Conservation (phyloP, 1,139 yeast species). For the Saccharomyces hybrid region DNA sequence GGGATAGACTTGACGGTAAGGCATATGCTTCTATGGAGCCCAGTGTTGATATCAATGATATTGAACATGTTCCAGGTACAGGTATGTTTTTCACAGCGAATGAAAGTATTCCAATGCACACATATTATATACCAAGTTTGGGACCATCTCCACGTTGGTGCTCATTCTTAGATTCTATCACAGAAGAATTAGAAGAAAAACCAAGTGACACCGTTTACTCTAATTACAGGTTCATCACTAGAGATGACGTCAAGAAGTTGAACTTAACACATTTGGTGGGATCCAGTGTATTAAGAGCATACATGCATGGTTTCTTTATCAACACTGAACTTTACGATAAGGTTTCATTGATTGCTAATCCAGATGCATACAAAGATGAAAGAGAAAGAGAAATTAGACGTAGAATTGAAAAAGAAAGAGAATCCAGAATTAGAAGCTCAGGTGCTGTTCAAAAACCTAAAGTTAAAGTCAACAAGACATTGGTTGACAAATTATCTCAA, state of each 20-base stretch:
- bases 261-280: conserved; percentile 83
- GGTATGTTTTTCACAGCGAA: conserved; percentile 98
- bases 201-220: conserved; percentile 66
- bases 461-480: conserved; percentile 79
- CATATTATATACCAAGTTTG: conserved; percentile 85
- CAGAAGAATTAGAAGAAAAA: conserved; percentile 95
- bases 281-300: conserved; percentile 83
- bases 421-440: conserved; percentile 85
- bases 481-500: conserved; percentile 65
- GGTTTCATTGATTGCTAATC: conserved; percentile 87
- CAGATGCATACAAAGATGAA: conserved; percentile 82
- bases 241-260: conserved; percentile 49
- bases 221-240: no score
- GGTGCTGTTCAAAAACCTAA: conserved; percentile 68
- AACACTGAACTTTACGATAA: conserved; percentile 87
- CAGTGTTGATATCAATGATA: conserved; percentile 37
- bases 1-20: conserved; percentile 74
- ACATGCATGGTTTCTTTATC: conserved; percentile 97
- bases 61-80: conserved; percentile 75
- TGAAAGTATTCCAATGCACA: conserved; percentile 97
- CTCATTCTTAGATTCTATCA: conserved; percentile 89
- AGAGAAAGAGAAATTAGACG: conserved; percentile 86
- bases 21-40: conserved; percentile 96
- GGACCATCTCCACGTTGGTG: conserved; percentile 99
- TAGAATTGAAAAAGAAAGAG: conserved; percentile 86